Conservation (phyloP, 169 alveolate genomes). For the Plasmodium malariae region DNA sequence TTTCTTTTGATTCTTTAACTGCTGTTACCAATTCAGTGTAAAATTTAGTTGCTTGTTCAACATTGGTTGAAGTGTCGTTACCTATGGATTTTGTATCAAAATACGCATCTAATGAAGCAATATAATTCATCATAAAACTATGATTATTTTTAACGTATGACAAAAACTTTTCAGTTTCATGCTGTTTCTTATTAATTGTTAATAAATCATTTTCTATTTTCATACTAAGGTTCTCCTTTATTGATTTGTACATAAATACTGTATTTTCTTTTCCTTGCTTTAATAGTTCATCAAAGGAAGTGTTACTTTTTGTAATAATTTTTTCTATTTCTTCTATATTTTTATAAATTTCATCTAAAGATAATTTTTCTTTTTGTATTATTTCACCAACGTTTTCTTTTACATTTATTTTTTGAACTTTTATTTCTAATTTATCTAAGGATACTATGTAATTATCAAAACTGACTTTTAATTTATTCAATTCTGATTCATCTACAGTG, state of each 20-base stretch:
- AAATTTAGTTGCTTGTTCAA: conserved; percentile 7
- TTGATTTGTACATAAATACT: neutral
- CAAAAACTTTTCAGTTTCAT: neutral
- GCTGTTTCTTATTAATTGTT: neutral
- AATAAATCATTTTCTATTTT: neutral
- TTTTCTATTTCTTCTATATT: neutral
- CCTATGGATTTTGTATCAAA: neutral
- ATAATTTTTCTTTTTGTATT: neutral
- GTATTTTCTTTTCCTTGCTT: neutral
- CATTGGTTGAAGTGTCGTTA: neutral
- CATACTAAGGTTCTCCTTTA: conserved; percentile 1
- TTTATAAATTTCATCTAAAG: neutral
- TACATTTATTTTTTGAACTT: neutral
- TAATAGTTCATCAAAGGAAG: conserved; percentile 5
- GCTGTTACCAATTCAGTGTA: neutral
- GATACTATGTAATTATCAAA: neutral
- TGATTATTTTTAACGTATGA: conserved; percentile 2
- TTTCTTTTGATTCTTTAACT: neutral
- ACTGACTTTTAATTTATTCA: neutral
- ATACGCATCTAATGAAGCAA: neutral
- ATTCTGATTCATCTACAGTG: neutral
- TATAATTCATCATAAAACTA: neutral
- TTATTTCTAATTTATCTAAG: neutral
- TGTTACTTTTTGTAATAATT: neutral
- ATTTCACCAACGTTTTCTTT: neutral